Percentiles rank a stretch among this genome's conserved stretches.
Conservation (phyloP, 441 rosid genomes). For the Euphorbia schlechtendalii region DNA sequence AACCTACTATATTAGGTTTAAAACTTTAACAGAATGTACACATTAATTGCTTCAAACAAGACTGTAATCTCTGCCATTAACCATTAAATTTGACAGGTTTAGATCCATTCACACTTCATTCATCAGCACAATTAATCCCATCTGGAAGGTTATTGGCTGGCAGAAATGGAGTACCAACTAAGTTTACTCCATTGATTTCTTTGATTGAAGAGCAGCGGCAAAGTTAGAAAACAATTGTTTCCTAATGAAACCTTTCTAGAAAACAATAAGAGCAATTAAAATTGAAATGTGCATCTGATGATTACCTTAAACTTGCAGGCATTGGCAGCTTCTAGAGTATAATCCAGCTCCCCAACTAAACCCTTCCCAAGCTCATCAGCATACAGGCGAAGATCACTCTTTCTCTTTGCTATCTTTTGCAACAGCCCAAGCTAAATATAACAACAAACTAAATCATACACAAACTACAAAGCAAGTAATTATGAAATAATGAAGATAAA, state of each 20-base stretch:
- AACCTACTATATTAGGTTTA: background rate
- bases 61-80: background rate
- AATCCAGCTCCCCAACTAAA: constrained; percentile 90
- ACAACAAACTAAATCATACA: constrained; percentile 14
- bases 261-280: constrained; percentile 1
- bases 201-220: background rate
- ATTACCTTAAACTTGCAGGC: constrained; percentile 76
- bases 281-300: constrained; percentile 12
- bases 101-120: background rate
- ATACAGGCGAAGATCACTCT: constrained; percentile 80
- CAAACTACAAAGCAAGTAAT: constrained; percentile 16
- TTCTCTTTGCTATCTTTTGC: constrained; percentile 86
- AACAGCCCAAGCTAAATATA: constrained; percentile 67
- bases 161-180: background rate
- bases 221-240: background rate
- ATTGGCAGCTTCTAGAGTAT: constrained; percentile 79
- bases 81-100: background rate
- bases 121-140: background rate
- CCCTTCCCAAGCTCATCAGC: constrained; percentile 99
- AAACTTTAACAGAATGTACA: background rate
- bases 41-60: background rate
- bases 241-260: constrained; percentile 3
- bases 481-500: constrained; percentile 10
- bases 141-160: background rate
- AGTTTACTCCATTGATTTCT: constrained; percentile 1